Base-by-base conservation (phyloP, 345 rosid species). In the Rhizophora mangle region DNA sequence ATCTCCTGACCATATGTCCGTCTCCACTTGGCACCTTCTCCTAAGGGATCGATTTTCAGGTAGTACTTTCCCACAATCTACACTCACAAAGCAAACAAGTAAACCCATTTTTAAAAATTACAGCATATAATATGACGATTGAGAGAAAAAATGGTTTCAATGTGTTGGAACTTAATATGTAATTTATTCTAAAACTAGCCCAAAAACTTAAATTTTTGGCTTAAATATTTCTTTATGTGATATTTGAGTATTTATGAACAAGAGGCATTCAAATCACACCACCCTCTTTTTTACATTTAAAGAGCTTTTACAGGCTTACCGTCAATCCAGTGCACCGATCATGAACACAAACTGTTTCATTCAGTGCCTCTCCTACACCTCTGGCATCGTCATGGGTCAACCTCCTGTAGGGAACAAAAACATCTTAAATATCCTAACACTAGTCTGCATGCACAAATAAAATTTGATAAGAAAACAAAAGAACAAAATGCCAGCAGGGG, bases 21-120 rank as follows among this genome's bases (percentile, higher is more conserved):
- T 60, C 98, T 96, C 98, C 98, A 93, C 78, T 85, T 90, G 18
- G 97, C 92, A 54, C 98, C 98, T 67, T 84, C 93, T 77, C 89
- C 88, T 57, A 82, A 69, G 30, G 83, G 88, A 73, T 91, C 96
- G 19, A 93, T 82, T 70, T 84, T 88, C 68, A 85, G 73, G 60
- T 85, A 91, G 75, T 69, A 83, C 80, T 91, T 93, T 69, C 98
- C 78, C 13, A 54, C 51, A 30, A 74, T 31, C 78, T 74, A 72
- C 8, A 43, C 30, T 21, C 63, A 18, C n/a, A 67, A 20, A 37
- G 11, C 15, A 6, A 37, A 6, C 49, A 29, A 31, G 22, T 20
- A 31, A 49, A 58, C 31, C 24, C 52, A 21, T 16, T 69, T 7
- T 49, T 46, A 31, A 43, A 29, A 31, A 65, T 19, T 18, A 15